A percentile compares a stretch with the other conserved stretches of the same genome.
These are phyloP conservation scores for Malassezia slooffiae DNA, from an alignment of 1,284 basidiomycete species.

Conservation along the genomic window DNA sequence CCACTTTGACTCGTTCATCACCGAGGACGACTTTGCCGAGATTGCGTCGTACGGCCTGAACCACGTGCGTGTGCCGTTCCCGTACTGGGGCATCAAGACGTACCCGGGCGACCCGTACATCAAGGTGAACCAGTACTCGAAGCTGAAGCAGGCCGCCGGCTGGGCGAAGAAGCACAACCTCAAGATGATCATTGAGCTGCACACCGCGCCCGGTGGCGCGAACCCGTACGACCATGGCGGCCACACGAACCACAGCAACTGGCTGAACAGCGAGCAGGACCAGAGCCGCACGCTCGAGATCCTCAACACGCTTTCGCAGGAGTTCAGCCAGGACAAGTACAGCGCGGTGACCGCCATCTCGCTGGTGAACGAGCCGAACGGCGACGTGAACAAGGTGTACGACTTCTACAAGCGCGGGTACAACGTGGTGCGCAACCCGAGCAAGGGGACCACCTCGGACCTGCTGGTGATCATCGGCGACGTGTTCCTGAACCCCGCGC, in stretches of 20 bases:
- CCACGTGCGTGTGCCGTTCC: constrained; percentile 76
- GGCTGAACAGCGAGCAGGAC: constrained; percentile 61
- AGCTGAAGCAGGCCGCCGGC: constrained; percentile 55
- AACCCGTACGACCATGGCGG: constrained; percentile 55
- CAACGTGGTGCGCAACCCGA: constrained; percentile 28
- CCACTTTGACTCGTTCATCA: constrained; percentile 75
- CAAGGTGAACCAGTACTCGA: constrained; percentile 60
- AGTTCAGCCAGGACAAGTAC: constrained; percentile 28
- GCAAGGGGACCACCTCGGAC: constrained; percentile 15
- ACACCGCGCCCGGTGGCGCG: constrained; percentile 49
- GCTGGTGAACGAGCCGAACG: constrained; percentile 37
- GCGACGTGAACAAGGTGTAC: constrained; percentile 19
- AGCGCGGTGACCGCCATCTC: constrained; percentile 33
- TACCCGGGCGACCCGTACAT: constrained; percentile 70
- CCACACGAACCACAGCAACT: constrained; percentile 57
- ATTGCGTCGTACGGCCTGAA: constrained; percentile 51
- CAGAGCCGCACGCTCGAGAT: constrained; percentile 61
- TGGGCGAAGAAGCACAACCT: constrained; percentile 69
- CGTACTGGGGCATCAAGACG: constrained; percentile 83
- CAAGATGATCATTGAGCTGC: constrained; percentile 68
- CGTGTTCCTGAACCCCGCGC: constrained; percentile 64
- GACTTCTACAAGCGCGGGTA: constrained; percentile 33
- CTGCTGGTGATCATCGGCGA: constrained; percentile 59
- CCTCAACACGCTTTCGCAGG: constrained; percentile 52
- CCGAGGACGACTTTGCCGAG: constrained; percentile 60